A percentile compares a stretch with the other conserved stretches of the same genome.
These are phyloP conservation scores for Cryphonectria japonica DNA, from an alignment of 2,329 filamentous ascomycete species.

Conservation along the genomic window DNA sequence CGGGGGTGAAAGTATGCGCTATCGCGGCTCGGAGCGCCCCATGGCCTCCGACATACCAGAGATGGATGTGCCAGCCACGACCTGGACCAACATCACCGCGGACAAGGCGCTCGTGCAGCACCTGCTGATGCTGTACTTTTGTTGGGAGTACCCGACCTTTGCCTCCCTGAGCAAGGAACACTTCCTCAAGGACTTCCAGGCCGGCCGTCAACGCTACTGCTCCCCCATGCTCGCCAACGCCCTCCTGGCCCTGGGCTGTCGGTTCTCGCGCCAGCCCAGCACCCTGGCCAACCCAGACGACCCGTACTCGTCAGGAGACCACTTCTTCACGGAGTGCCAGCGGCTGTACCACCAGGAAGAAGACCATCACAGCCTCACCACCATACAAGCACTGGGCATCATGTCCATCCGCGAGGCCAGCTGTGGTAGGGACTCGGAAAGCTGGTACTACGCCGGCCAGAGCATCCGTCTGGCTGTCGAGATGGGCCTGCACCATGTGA, in stretches of 20 bases:
- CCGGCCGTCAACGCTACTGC: slow-evolving; percentile 66
- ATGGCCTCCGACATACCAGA: slow-evolving; percentile 52
- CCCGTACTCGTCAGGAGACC: slow-evolving; percentile 68
- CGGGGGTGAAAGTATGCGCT: slow-evolving; percentile 35
- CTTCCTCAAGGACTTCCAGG: slow-evolving; percentile 68
- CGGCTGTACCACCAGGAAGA: slow-evolving; percentile 61
- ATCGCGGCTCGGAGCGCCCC: slow-evolving; percentile 51
- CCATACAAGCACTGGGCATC: slow-evolving; percentile 74
- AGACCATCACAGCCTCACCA: slow-evolving; percentile 67
- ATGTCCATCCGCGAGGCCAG: slow-evolving; percentile 78
- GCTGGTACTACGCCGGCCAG: slow-evolving; percentile 73
- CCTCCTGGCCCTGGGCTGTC: slow-evolving; percentile 67
- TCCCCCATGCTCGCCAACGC: slow-evolving; percentile 70
- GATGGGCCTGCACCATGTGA: slow-evolving; percentile 66
- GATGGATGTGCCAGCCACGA: slow-evolving; percentile 45
- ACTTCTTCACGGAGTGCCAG: slow-evolving; percentile 73
- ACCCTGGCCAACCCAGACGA: slow-evolving; percentile 66
- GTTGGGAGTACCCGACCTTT: slow-evolving; percentile 77
- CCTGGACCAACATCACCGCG: slow-evolving; percentile 65
- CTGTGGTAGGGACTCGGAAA: slow-evolving; percentile 71
- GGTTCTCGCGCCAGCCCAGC: slow-evolving; percentile 67
- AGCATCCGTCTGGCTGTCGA: slow-evolving; percentile 74
- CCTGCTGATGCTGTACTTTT: slow-evolving; percentile 70
- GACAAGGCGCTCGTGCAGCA: slow-evolving; percentile 65
- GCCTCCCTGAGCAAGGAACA: slow-evolving; percentile 73